A percentile compares a stretch with the other conserved stretches of the same genome.
These are phyloP conservation scores for Apophysomyces trapeziformis DNA, from an alignment of 371 early-diverging fungal species.

Conservation along the genomic window DNA sequence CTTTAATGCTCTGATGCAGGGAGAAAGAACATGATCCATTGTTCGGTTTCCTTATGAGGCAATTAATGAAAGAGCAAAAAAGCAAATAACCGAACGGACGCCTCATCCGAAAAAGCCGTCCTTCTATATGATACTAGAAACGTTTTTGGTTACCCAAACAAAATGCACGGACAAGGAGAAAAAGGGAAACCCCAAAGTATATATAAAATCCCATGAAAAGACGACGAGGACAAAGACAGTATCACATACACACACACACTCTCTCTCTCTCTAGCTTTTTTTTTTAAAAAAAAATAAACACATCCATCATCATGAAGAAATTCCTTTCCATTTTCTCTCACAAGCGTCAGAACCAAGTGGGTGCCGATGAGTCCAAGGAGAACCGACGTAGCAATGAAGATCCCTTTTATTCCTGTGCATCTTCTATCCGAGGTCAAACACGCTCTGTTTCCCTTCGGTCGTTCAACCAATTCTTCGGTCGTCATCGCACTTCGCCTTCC, in stretches of 20 bases:
- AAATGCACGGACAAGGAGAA: constrained; percentile 5
- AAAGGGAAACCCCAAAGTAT: neutral
- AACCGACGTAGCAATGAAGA: constrained; percentile 1
- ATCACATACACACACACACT: too few relatives aligned
- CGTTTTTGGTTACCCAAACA: constrained; percentile 3
- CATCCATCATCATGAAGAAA: neutral
- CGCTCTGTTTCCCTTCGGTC: neutral
- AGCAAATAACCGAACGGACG: too few relatives aligned
- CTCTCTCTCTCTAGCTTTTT: neutral
- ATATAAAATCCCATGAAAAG: neutral
- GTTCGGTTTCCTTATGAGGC: neutral
- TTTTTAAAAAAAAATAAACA: neutral
- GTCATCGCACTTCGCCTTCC: constrained; percentile 1
- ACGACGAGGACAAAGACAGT: neutral
- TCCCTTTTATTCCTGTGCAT: constrained; percentile 11
- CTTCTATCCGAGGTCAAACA: neutral
- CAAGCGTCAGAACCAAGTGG: constrained; percentile 7
- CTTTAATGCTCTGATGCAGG: too few relatives aligned
- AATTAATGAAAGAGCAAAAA: neutral
- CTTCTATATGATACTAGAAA: neutral
- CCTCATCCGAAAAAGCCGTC: too few relatives aligned
- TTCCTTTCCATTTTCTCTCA: constrained; percentile 2
- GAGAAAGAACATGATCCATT: too few relatives aligned
- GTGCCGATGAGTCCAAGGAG: neutral
- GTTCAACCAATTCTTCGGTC: constrained; percentile 1